Conservation (phyloP, 805 yeast species). For the Lipomyces lipofer region DNA sequence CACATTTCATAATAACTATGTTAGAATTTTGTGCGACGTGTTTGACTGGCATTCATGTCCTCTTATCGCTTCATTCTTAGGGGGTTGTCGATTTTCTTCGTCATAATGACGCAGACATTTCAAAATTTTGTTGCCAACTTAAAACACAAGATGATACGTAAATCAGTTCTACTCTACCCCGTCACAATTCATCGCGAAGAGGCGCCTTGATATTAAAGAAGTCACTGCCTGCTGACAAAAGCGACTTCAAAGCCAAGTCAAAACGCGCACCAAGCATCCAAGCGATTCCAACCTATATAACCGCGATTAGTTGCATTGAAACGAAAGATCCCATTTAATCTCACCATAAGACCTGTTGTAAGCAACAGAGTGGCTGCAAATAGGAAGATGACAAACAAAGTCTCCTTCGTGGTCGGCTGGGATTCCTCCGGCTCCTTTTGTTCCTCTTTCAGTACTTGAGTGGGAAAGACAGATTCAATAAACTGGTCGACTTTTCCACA, state of each 20-base stretch:
- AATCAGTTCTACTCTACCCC: too few relatives aligned
- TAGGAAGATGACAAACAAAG: constrained; percentile 28
- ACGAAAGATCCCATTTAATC: background rate
- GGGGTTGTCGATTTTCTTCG: too few relatives aligned
- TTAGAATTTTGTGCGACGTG: too few relatives aligned
- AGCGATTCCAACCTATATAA: constrained; percentile 32
- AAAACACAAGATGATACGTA: too few relatives aligned
- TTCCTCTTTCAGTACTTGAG: constrained; percentile 11
- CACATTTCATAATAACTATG: too few relatives aligned
- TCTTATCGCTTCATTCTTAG: too few relatives aligned
- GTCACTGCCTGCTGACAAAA: too few relatives aligned
- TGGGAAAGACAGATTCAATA: constrained; percentile 53
- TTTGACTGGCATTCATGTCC: too few relatives aligned
- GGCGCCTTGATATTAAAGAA: too few relatives aligned
- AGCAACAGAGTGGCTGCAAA: constrained; percentile 22
- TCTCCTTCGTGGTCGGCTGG: constrained; percentile 27
- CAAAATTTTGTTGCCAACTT: too few relatives aligned
- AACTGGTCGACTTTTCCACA: constrained; percentile 89
- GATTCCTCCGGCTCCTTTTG: constrained; percentile 4
- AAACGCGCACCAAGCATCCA: constrained; percentile 37
- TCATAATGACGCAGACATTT: too few relatives aligned
- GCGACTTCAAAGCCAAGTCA: constrained; percentile 36
- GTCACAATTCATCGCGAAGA: too few relatives aligned
- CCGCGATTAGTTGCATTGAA: background rate
- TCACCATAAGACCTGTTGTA: constrained; percentile 16